These are phyloP conservation scores for Salvia miltiorrhiza DNA, from an alignment of 257 asterid genomes.

Conservation along the genomic window DNA sequence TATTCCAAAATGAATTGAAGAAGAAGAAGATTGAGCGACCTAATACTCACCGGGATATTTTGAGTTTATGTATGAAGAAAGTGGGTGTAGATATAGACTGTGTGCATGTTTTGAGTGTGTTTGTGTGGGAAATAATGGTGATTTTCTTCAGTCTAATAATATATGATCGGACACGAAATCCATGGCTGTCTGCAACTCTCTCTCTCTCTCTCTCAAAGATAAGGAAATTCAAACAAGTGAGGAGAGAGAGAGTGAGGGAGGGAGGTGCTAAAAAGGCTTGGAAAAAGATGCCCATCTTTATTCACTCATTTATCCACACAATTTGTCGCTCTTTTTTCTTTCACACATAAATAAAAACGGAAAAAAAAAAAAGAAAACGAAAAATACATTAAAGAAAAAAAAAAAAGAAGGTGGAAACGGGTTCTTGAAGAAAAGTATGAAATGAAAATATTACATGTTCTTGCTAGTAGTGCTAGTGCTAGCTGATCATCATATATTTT, in stretches of 20 bases:
- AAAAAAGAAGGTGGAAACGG: conserved; percentile 4
- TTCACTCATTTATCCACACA: conserved; percentile 56
- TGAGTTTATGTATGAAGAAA: background rate
- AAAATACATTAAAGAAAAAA: background rate
- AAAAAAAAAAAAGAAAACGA: background rate
- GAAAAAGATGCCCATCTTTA: conserved; percentile 57
- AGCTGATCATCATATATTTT: background rate
- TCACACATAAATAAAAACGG: conserved; percentile 3
- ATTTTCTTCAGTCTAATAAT: conserved; percentile 17
- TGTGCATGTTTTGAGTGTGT: conserved; percentile 3
- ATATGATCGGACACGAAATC: conserved; percentile 23
- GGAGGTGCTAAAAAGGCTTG: conserved; percentile 49
- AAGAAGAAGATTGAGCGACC: background rate
- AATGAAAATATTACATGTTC: conserved; percentile 9
- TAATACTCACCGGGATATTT: background rate
- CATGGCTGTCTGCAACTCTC: conserved; percentile 39
- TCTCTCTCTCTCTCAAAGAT: conserved; percentile 20
- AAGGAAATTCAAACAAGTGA: conserved; percentile 38
- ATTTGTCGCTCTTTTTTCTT: conserved; percentile 12
- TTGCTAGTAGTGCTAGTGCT: no score
- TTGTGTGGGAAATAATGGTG: conserved; percentile 1
- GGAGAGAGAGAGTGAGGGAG: conserved; percentile 29
- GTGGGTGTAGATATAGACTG: conserved; percentile 4
- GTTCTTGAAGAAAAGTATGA: conserved; percentile 22
- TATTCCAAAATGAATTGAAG: no score